phyloP scores from a whole-genome alignment of 2,329 filamentous ascomycete species.

The Ascochyta koolunga region DNA sequence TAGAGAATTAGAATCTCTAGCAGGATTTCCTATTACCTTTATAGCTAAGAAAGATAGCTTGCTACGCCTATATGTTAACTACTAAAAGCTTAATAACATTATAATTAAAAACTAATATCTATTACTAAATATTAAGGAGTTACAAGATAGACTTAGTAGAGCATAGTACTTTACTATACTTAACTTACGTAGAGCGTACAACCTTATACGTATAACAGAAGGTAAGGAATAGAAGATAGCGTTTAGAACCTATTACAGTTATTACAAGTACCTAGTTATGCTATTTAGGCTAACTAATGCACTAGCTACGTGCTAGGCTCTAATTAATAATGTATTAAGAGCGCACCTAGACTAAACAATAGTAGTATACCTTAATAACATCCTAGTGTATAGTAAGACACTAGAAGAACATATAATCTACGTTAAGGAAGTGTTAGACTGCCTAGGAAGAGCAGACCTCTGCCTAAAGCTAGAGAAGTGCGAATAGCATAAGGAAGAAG shows the following conservation, averaged over 20 bases:
- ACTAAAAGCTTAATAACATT: neutral
- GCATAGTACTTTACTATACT: neutral
- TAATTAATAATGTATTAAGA: neutral
- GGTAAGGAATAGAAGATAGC: conserved; percentile 40
- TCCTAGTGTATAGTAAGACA: neutral
- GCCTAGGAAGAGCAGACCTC: neutral
- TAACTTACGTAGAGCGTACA: neutral
- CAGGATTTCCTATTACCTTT: neutral
- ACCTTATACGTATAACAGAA: conserved; percentile 8
- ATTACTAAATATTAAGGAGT: neutral
- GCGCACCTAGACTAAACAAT: neutral
- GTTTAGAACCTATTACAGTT: conserved; percentile 31
- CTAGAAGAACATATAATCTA: neutral
- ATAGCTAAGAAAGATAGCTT: neutral
- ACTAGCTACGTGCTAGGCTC: neutral
- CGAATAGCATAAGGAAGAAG: neutral
- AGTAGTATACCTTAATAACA: neutral
- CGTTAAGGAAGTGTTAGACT: neutral
- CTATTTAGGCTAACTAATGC: conserved; percentile 34
- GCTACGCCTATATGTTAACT: neutral
- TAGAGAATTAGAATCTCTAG: neutral
- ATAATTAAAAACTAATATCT: neutral
- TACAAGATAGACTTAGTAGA: neutral
- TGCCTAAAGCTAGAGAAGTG: neutral
- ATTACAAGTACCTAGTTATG: conserved; percentile 42